Conservation (phyloP, 2,329 filamentous ascomycete genomes). For the Pseudocercospora musae region DNA sequence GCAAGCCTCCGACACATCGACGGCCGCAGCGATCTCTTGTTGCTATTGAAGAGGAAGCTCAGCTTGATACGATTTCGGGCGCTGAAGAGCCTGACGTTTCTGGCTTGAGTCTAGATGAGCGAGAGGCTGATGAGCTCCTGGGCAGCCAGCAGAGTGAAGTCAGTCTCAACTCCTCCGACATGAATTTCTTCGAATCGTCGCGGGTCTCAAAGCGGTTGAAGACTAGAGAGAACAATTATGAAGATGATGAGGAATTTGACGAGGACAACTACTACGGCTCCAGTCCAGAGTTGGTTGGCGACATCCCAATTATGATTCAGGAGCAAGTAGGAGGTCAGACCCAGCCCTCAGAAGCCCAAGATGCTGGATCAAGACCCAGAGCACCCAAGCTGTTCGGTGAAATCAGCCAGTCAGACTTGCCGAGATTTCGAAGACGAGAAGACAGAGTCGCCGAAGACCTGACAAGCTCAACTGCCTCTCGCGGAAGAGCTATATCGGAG, state of each 20-base stretch:
- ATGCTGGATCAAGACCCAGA: slow-evolving; percentile 13
- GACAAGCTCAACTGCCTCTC: slow-evolving; percentile 2
- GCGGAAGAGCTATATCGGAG: background rate
- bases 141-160: slow-evolving; percentile 29
- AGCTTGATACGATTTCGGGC: slow-evolving; percentile 50
- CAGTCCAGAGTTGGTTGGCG: slow-evolving; percentile 38
- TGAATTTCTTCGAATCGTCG: slow-evolving; percentile 36
- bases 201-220: slow-evolving; percentile 47
- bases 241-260: slow-evolving; percentile 35
- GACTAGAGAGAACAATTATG: slow-evolving; percentile 38
- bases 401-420: slow-evolving; percentile 54
- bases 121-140: slow-evolving; percentile 9
- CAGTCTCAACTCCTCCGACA: slow-evolving; percentile 37
- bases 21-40: slow-evolving; percentile 33
- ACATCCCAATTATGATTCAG: slow-evolving; percentile 31
- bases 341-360: slow-evolving; percentile 12
- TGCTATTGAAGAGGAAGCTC: slow-evolving; percentile 55
- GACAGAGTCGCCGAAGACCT: background rate
- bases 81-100: slow-evolving; percentile 55
- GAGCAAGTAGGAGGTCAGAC: background rate
- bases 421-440: slow-evolving; percentile 33
- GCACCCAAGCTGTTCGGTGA: slow-evolving; percentile 57
- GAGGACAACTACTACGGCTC: slow-evolving; percentile 34
- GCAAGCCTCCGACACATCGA: slow-evolving; percentile 19
- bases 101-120: slow-evolving; percentile 60